Base-by-base conservation (phyloP, 345 rosid species). In the Aurinia saxatilis region DNA sequence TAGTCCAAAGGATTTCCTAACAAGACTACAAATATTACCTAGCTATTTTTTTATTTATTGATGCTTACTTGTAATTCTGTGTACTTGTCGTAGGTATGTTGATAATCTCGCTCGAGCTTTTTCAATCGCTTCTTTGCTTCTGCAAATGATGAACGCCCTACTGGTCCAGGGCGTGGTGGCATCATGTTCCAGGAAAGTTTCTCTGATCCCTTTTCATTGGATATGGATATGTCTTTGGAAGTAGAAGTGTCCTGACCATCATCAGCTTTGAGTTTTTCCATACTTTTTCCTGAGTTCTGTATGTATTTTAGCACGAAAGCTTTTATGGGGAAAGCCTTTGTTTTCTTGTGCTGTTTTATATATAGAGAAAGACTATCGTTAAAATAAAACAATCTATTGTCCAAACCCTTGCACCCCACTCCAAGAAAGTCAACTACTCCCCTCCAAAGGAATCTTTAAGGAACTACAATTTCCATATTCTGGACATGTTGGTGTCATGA, bases 31-130 rank as follows among this genome's bases (percentile, higher is more conserved):
- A 19, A 37, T n/a, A n/a, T n/a, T n/a, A n/a, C n/a, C n/a, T n/a
- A n/a, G n/a, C n/a, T n/a, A n/a, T n/a, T n/a, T 14, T 40, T 36
- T 30, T 42, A 17, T 7, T 19, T 16, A 30, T 58, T 27, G 14
- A 42, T 58, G 50, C 50, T 58, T 58, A 58, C 63, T 44, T 12
- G 37, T 58, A 30, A 15, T 42, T 58, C 39, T 31, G 39, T 58
- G 27, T 58, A 58, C 29, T 42, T 58, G 16, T 42, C 17, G 1
- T 23, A 21, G 25, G 56, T 4, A 46, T 61, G 56, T 7, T 49
- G 66, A 48, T 63, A 63, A 17, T 49, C 50, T 25, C 17, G 23
- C 16, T 65, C 60, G 53, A 65, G 69, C 61, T 65, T 52, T 31
- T 41, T 2, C 60, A 51, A 13, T 18, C 51, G 68, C 23, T 31